These are phyloP conservation scores for Boletus tylopilopsis DNA, from an alignment of 768 basidiomycete genomes.

Conservation along the genomic window DNA sequence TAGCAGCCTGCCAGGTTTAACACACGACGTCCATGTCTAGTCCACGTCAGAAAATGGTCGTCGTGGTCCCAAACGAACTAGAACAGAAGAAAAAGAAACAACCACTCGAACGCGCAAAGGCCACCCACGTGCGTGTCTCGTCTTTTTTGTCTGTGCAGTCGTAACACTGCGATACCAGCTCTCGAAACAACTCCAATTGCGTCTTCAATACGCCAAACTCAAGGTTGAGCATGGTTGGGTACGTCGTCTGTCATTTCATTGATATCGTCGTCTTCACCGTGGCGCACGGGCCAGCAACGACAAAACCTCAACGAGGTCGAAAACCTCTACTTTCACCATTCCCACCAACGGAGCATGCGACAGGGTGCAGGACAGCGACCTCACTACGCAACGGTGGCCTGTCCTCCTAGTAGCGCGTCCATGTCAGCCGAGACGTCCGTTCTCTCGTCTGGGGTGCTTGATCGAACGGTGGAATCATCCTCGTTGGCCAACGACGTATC, in stretches of 20 bases:
- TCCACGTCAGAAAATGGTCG: conserved; percentile 19
- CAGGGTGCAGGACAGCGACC: conserved; percentile 16
- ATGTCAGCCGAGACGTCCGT: conserved; percentile 8
- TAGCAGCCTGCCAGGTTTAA: not conserved
- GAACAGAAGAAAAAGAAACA: conserved; percentile 43
- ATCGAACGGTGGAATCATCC: conserved; percentile 16
- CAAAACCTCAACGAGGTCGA: conserved; percentile 80
- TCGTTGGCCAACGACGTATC: conserved; percentile 1
- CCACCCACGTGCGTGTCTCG: conserved; percentile 48
- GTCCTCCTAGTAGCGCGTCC: not conserved
- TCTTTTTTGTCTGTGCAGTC: not conserved
- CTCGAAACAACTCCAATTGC: conserved; percentile 66
- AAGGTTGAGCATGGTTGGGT: conserved; percentile 86
- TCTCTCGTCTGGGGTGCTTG: conserved; percentile 7
- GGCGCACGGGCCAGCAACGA: conserved; percentile 48
- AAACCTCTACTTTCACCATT: conserved; percentile 76
- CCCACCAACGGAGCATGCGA: conserved; percentile 42
- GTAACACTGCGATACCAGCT: conserved; percentile 38
- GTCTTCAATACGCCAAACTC: conserved; percentile 71
- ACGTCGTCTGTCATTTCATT: not conserved
- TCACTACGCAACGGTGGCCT: conserved; percentile 6
- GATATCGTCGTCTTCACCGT: not conserved
- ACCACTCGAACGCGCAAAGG: conserved; percentile 53
- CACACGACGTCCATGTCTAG: conserved; percentile 3
- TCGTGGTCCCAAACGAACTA: conserved; percentile 20